Conservation (phyloP, 2,329 filamentous ascomycete genomes). For the Fusarium incarnatum region DNA sequence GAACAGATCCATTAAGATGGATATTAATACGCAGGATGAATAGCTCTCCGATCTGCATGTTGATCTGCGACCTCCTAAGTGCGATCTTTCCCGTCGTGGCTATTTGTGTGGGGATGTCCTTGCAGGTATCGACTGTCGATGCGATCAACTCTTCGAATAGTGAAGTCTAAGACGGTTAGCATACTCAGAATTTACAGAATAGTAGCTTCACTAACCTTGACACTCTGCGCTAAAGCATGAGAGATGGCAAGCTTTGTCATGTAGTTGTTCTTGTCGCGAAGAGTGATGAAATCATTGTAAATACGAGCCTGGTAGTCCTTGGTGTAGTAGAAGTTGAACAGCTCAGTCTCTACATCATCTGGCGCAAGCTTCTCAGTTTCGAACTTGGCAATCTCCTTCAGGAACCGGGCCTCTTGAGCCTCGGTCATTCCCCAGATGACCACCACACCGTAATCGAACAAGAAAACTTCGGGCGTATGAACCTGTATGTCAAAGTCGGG, state of each 20-base stretch:
- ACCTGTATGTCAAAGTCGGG: slow-evolving; percentile 87
- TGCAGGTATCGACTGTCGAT: slow-evolving; percentile 91
- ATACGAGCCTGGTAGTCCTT: slow-evolving; percentile 97
- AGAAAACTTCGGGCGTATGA: slow-evolving; percentile 92
- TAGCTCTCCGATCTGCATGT: slow-evolving; percentile 99
- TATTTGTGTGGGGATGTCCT: slow-evolving; percentile 92
- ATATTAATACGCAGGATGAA: slow-evolving; percentile 99
- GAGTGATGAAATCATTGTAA: slow-evolving; percentile 98
- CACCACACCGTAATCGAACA: slow-evolving; percentile 97
- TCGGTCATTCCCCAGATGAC: slow-evolving; percentile 98
- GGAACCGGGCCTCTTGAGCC: slow-evolving; percentile 87
- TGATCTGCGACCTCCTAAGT: slow-evolving; percentile 89
- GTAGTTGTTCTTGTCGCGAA: slow-evolving; percentile 94
- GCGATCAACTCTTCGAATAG: slow-evolving; percentile 96
- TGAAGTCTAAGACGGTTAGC: slow-evolving; percentile 73
- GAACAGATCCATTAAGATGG: slow-evolving; percentile 94
- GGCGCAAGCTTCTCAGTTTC: slow-evolving; percentile 88
- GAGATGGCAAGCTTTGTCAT: slow-evolving; percentile 98
- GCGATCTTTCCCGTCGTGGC: slow-evolving; percentile 92
- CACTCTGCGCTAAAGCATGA: slow-evolving; percentile 93
- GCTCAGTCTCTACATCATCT: slow-evolving; percentile 93
- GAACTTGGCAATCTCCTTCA: slow-evolving; percentile 95
- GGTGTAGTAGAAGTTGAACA: slow-evolving; percentile 99
- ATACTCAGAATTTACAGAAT: background rate
- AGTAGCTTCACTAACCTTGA: slow-evolving; percentile 71